Percentiles rank a stretch among this genome's conserved stretches.
Conservation (phyloP, 2,329 filamentous ascomycete species). For the Epichloe coenophiala region DNA sequence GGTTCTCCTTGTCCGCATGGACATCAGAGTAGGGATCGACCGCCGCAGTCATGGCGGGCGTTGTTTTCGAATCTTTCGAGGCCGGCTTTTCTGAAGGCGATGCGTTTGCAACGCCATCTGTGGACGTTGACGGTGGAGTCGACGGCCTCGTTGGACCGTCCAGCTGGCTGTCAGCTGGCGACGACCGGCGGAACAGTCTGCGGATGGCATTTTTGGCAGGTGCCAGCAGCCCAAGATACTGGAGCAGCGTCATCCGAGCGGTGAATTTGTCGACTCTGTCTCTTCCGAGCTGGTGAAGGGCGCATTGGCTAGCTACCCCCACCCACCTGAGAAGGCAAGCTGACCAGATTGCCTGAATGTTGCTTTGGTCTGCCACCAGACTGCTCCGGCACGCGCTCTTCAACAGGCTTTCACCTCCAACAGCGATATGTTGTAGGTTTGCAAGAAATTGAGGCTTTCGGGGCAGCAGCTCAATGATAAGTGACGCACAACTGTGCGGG, state of each 20-base stretch:
- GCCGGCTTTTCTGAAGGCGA: constrained; percentile 3
- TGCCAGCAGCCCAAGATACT: constrained; percentile 16
- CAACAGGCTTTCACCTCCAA: too few species aligned
- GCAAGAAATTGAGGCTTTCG: too few species aligned
- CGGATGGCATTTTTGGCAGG: constrained; percentile 19
- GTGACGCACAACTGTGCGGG: neutral
- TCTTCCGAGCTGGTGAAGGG: too few species aligned
- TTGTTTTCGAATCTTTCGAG: neutral
- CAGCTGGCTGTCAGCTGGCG: constrained; percentile 12
- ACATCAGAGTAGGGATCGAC: neutral
- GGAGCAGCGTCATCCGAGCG: constrained; percentile 14
- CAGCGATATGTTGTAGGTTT: too few species aligned
- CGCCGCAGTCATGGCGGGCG: constrained; percentile 6
- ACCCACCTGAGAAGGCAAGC: too few species aligned
- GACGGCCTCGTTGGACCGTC: neutral
- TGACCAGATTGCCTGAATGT: too few species aligned
- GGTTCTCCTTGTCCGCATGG: constrained; percentile 18
- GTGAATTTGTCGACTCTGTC: neutral
- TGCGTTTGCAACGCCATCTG: constrained; percentile 2
- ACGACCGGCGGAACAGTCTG: constrained; percentile 16
- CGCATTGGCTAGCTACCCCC: too few species aligned
- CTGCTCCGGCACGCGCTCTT: too few species aligned
- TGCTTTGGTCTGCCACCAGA: too few species aligned
- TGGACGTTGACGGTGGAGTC: neutral
- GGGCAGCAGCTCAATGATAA: neutral